These are phyloP conservation scores for Annulohypoxylon bovei DNA, from an alignment of 495 filamentous ascomycete genomes.

Conservation along the genomic window DNA sequence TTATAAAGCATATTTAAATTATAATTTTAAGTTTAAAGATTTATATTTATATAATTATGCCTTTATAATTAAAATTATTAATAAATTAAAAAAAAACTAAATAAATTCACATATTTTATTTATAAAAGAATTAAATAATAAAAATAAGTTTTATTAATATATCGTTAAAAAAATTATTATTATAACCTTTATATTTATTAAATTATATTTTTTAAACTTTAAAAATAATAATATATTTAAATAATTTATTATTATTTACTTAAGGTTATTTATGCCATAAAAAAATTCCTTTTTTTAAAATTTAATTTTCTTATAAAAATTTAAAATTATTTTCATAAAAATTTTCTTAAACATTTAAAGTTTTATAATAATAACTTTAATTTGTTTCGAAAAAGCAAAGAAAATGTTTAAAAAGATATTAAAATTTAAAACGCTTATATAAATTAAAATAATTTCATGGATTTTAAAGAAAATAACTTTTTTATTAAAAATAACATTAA, in stretches of 20 bases:
- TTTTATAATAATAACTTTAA: background rate
- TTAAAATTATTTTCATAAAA: background rate
- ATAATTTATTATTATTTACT: background rate
- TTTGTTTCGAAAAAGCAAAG: background rate
- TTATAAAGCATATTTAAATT: background rate
- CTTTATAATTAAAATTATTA: background rate
- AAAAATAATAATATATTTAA: background rate
- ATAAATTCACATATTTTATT: background rate
- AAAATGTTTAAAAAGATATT: background rate
- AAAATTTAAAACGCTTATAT: background rate
- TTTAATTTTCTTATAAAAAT: background rate
- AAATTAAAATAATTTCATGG: background rate
- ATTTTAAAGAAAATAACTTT: background rate
- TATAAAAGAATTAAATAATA: background rate
- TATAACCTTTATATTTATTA: background rate
- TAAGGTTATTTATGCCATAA: background rate
- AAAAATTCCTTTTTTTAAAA: background rate
- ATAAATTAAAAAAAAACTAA: background rate
- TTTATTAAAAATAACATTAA: background rate
- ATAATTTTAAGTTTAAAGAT: background rate
- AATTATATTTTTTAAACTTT: background rate
- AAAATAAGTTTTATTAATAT: background rate
- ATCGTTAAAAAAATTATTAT: background rate
- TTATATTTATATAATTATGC: background rate
- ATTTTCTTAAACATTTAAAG: background rate